These are phyloP conservation scores for Chrysosporium keratinophilum DNA, from an alignment of 2,329 filamentous ascomycete genomes.

Conservation along the genomic window DNA sequence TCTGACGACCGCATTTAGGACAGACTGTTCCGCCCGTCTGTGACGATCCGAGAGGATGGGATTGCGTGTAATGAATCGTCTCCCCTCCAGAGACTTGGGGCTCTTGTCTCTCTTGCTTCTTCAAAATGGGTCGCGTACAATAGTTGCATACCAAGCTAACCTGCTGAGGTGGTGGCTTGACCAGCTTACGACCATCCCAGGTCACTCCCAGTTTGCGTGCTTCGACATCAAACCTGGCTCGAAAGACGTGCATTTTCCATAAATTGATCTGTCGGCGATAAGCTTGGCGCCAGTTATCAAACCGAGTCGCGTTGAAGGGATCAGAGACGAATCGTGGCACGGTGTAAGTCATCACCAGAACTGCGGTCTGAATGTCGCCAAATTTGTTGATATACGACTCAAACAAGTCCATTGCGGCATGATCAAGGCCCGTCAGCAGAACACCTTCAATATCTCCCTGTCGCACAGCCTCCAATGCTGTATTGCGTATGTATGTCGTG, in stretches of 20 bases:
- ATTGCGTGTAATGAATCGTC: slow-evolving; percentile 27
- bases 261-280: slow-evolving; percentile 52
- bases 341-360: slow-evolving; percentile 49
- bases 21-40: slow-evolving; percentile 45
- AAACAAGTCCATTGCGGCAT: slow-evolving; percentile 50
- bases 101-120: slow-evolving; percentile 23
- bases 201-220: slow-evolving; percentile 45
- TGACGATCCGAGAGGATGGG: slow-evolving; percentile 28
- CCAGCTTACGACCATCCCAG: slow-evolving; percentile 40
- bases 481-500: slow-evolving; percentile 45
- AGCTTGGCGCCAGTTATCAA: slow-evolving; percentile 50
- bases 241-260: slow-evolving; percentile 51
- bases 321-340: slow-evolving; percentile 51
- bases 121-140: slow-evolving; percentile 48
- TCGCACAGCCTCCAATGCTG: slow-evolving; percentile 41
- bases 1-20: slow-evolving; percentile 50
- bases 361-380: slow-evolving; percentile 53
- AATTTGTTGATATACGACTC: slow-evolving; percentile 50
- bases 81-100: slow-evolving; percentile 18
- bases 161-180: slow-evolving; percentile 43
- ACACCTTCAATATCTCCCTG: slow-evolving; percentile 53
- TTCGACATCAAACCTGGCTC: slow-evolving; percentile 50
- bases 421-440: slow-evolving; percentile 50
- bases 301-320: slow-evolving; percentile 41
- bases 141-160: slow-evolving; percentile 51